Base-by-base conservation (phyloP, 352 stramenopile species). In the Phytophthora pistaciae region DNA sequence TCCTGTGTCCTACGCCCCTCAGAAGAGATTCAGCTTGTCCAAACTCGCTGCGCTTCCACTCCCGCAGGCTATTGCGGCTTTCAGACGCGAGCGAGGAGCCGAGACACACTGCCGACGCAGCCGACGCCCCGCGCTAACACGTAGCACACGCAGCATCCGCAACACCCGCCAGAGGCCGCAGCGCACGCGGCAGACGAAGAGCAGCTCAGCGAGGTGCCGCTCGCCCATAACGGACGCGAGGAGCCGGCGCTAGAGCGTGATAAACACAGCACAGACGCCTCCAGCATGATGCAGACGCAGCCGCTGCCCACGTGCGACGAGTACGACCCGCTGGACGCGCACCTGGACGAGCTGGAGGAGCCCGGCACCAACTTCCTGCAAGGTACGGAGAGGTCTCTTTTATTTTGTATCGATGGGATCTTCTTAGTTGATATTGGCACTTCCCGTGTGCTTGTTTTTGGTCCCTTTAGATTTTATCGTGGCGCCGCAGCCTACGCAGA, bases 291-390 rank as follows among this genome's bases (percentile, higher is more conserved):
- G 81, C 70, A 87, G 81, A 75, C 81, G 69, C 64, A 79, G 68
- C 74, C 76, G 54, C 67, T 90, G 54, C 82, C 78, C 38, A 79
- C 75, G 42, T 88, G 78, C 68, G 67, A 88, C 44, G 85, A 94
- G 74, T 87, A 89, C 67, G 84, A 93, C 67, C 74, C 84, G 53
- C 78, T 94, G 63, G 85, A 92, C 56, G 82, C 83, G 44, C 82
- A 93, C 56, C 61, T 94, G 31, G 83, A 91, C 18, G 87, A 92
- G 63, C 74, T 94, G 55, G 86, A 94, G 61, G 83, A 88, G 54
- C 82, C 86, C 4, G 87, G 84, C 20, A 58, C 78, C 36, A 91
- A 88, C 44, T 85, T 93, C 40, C 78, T 94, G 16, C 83, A 91
- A 80, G 84, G 84, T 92, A 59, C 29, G 61, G 11, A 13, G 0